Conservation (phyloP, 176 grass and related monocot genomes). For the Musa acuminata region DNA sequence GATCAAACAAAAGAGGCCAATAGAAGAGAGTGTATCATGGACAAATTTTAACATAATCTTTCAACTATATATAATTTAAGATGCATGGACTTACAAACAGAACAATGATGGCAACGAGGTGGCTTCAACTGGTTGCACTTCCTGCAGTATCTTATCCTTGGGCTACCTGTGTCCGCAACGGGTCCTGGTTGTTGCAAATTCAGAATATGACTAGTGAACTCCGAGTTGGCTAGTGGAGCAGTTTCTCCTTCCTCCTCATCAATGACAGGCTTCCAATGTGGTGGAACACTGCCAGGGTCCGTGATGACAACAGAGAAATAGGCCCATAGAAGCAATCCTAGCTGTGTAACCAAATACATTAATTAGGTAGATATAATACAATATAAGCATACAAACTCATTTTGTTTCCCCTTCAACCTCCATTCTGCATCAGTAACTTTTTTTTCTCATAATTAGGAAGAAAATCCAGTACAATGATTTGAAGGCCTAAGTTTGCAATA, state of each 20-base stretch:
- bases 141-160: conserved; percentile 69
- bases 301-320: conserved; percentile 89
- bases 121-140: conserved; percentile 94
- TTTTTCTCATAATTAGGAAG: too few relatives aligned
- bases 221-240: conserved; percentile 40
- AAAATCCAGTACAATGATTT: not conserved
- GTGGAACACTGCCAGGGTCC: conserved; percentile 65
- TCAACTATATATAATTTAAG: not conserved
- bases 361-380: conserved; percentile 1
- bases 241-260: conserved; percentile 88
- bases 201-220: conserved; percentile 42
- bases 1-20: not conserved
- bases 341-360: conserved; percentile 35
- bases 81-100: conserved; percentile 68
- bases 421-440: too few relatives aligned
- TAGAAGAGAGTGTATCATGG: not conserved
- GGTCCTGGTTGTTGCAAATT: conserved; percentile 48
- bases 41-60: not conserved
- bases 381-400: too few relatives aligned
- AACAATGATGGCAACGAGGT: conserved; percentile 94
- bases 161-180: conserved; percentile 23
- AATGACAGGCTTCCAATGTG: conserved; percentile 68
- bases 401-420: too few relatives aligned
- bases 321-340: conserved; percentile 86
- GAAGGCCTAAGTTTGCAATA: too few relatives aligned